Conservation (phyloP, 2,329 filamentous ascomycete species). For the Monosporascus sp. region DNA sequence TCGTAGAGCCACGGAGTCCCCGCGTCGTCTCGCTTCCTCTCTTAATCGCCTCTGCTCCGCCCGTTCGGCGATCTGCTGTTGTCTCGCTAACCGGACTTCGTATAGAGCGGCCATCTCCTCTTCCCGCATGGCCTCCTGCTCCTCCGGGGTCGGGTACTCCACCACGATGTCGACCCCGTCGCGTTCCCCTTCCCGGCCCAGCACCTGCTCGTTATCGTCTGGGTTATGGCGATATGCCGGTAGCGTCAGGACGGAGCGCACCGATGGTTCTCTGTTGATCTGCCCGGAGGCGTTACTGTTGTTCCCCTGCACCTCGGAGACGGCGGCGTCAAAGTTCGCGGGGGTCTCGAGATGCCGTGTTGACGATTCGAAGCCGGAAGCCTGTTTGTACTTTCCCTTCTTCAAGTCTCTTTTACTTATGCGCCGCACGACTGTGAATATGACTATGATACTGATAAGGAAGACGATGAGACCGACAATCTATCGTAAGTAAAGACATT, state of each 20-base stretch:
- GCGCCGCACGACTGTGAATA: background rate
- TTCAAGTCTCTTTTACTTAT: background rate
- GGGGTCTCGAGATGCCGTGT: background rate
- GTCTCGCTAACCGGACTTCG: slow-evolving; percentile 76
- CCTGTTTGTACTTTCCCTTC: slow-evolving; percentile 21
- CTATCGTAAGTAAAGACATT: background rate
- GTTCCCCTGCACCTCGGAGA: slow-evolving; percentile 20
- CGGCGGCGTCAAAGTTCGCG: slow-evolving; percentile 12
- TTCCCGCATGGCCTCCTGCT: slow-evolving; percentile 73
- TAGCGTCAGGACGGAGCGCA: slow-evolving; percentile 91
- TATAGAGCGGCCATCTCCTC: slow-evolving; percentile 91
- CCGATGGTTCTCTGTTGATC: slow-evolving; percentile 77
- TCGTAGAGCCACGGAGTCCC: slow-evolving; percentile 66
- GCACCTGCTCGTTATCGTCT: slow-evolving; percentile 70
- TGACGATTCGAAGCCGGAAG: slow-evolving; percentile 9
- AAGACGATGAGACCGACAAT: background rate
- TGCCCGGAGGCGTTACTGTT: slow-evolving; percentile 26
- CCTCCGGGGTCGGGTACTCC: slow-evolving; percentile 75
- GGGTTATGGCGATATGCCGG: slow-evolving; percentile 76
- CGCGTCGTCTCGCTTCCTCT: slow-evolving; percentile 65
- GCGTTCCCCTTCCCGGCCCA: slow-evolving; percentile 86
- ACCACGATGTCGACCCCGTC: slow-evolving; percentile 88
- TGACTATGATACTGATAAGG: background rate
- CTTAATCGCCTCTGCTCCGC: slow-evolving; percentile 68
- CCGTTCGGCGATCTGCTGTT: slow-evolving; percentile 70